Evolutionary conservation across 257 asterid genomes (phyloP), one percentile per base, ranked within the genome.

Genomic region (Paraleonurus japonicus): DNA sequence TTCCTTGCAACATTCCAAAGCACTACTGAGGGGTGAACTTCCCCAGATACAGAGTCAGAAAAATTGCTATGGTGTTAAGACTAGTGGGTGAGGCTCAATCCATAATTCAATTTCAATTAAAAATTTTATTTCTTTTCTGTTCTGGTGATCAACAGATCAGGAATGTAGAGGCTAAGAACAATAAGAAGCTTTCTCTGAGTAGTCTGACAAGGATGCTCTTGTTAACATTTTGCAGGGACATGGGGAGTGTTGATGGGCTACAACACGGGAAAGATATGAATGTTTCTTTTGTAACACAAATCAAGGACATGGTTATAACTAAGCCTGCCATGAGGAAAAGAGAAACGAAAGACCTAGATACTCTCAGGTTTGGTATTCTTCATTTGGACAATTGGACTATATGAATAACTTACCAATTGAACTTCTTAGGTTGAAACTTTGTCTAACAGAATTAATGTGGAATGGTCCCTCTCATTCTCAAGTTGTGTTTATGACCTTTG

Each of bases 351-450:
- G 80, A 71, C 72, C 73, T 75, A 32, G 70, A 77, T 61, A 73
- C 81, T 62, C 70, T 77, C 79, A 84, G 88, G 92, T 86, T 51
- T 61, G 67, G 39, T 67, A 35, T 81, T 77, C 78, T 32, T 66
- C 59, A 37, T 27, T 62, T 32, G 45, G 35, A 9, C 50, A 45
- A 54, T n/a, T n/a, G n/a, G 43, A 35, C 43, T 70, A 63, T 53
- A 64, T 58, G 63, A n/a, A 12, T 23, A 70, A 67, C 32, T 67
- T 62, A 63, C 71, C 58, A 53, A 16, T 10, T 22, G 53, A 58
- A 32, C 27, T 69, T 61, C 37, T 47, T 67, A 54, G 22, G 57
- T 32, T 12, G 30, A 55, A 22, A 61, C 33, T 51, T 60, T 32
- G 61, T 15, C 57, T 11, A n/a, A n/a, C n/a, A n/a, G n/a, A n/a